Percentiles rank a stretch among this genome's conserved stretches.
Conservation (phyloP, 768 basidiomycete species). For the Terana coerulea region DNA sequence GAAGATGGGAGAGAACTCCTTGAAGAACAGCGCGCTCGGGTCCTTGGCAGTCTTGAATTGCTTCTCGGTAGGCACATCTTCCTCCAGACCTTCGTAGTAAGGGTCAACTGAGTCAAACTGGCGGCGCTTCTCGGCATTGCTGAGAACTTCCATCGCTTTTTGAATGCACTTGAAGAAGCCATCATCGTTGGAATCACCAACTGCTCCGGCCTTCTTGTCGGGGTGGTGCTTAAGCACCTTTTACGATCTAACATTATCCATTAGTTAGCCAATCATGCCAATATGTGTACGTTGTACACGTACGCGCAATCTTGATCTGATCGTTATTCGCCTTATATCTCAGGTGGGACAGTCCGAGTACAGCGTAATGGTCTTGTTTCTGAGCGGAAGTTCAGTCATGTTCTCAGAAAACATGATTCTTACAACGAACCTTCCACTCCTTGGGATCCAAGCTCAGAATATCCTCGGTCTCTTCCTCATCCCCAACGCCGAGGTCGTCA, state of each 20-base stretch:
- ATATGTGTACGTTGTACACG: conserved; percentile 29
- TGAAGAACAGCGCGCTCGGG: conserved; percentile 65
- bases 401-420: background rate
- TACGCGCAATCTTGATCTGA: conserved; percentile 96
- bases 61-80: conserved; percentile 66
- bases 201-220: conserved; percentile 85
- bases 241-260: conserved; percentile 63
- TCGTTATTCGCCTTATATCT: conserved; percentile 82
- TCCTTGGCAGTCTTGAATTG: conserved; percentile 49
- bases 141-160: conserved; percentile 95
- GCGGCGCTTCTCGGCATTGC: conserved; percentile 78
- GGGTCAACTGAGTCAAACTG: conserved; percentile 98
- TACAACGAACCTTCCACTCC: conserved; percentile 84
- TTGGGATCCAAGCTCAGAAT: conserved; percentile 84
- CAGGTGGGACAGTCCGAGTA: conserved; percentile 89
- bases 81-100: conserved; percentile 63
- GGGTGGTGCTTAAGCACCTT: conserved; percentile 99
- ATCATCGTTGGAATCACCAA: conserved; percentile 90
- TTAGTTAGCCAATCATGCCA: background rate
- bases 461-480: conserved; percentile 77
- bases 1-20: conserved; percentile 75
- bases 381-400: conserved; percentile 26
- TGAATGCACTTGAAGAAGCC: conserved; percentile 99
- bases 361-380: conserved; percentile 99
- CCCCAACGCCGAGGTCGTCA: conserved; percentile 90